Evolutionary conservation across 2,329 filamentous ascomycete genomes (phyloP).

Genomic region (Camillea tinctor): DNA sequence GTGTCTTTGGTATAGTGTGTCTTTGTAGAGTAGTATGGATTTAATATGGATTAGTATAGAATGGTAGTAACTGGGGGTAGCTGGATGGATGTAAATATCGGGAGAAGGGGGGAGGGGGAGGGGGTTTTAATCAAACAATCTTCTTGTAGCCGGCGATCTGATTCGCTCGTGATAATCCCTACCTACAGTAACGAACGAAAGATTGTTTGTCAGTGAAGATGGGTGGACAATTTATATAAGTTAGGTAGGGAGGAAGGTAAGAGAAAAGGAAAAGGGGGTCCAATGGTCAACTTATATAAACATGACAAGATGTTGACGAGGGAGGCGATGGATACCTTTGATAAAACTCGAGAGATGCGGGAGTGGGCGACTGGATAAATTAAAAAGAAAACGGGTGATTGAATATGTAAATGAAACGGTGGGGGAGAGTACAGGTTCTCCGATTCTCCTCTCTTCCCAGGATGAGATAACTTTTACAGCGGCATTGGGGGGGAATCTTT

Average conservation of each 20-base stretch:
- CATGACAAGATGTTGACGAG: background rate
- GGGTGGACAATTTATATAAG: background rate
- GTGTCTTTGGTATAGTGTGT: no score
- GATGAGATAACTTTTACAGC: no score
- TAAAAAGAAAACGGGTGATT: background rate
- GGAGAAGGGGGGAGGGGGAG: background rate
- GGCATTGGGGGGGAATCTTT: no score
- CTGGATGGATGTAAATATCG: background rate
- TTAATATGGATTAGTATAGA: no score
- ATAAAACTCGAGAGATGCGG: background rate
- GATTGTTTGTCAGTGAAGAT: background rate
- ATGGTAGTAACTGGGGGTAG: no score
- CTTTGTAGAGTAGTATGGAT: no score
- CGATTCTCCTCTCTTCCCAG: no score
- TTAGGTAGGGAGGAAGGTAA: background rate
- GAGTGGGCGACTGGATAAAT: background rate
- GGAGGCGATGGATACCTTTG: background rate
- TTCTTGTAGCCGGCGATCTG: background rate
- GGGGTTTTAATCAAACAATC: background rate
- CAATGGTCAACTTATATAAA: background rate
- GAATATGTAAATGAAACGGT: background rate
- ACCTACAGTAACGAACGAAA: background rate
- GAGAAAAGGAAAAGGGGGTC: background rate
- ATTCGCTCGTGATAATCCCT: background rate
- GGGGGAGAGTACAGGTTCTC: background rate